Conservation (phyloP, 2,329 filamentous ascomycete species). For the Coleophoma crateriformis region DNA sequence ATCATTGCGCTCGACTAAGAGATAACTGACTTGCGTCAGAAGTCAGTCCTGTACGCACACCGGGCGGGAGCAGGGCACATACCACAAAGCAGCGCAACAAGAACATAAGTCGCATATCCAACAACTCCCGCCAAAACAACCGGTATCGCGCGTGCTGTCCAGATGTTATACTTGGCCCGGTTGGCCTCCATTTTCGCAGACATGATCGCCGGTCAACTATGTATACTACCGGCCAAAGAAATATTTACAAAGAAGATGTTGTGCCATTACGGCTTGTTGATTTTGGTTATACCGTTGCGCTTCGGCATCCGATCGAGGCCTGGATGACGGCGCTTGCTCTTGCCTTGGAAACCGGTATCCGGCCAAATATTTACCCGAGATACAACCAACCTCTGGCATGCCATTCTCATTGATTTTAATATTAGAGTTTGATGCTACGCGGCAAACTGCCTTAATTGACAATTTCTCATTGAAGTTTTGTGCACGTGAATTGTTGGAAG, state of each 20-base stretch:
- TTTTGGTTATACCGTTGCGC: no score
- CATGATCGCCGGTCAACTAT: slow-evolving; percentile 4
- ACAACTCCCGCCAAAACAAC: slow-evolving; percentile 60
- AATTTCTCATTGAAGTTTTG: no score
- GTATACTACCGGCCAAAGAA: neutral
- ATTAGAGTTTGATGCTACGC: no score
- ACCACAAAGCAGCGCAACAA: slow-evolving; percentile 66
- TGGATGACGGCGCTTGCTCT: no score
- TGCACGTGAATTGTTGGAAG: no score
- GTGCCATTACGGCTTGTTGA: no score
- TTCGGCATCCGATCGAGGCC: no score
- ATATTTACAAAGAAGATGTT: slow-evolving; percentile 1
- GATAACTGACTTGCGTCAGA: slow-evolving; percentile 57
- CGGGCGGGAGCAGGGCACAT: slow-evolving; percentile 27
- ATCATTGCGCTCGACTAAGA: slow-evolving; percentile 45
- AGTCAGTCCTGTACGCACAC: slow-evolving; percentile 6
- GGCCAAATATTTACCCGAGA: no score
- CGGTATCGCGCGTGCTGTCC: slow-evolving; percentile 51
- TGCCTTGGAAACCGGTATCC: no score
- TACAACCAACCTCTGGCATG: no score
- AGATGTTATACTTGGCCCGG: slow-evolving; percentile 32
- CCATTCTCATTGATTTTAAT: no score
- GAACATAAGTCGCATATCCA: slow-evolving; percentile 65
- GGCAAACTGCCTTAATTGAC: no score
- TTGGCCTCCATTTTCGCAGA: slow-evolving; percentile 3